A percentile compares a stretch with the other conserved stretches of the same genome.
Conservation (phyloP, 73 alveolate genomes). For the Symbiodinium natans region DNA sequence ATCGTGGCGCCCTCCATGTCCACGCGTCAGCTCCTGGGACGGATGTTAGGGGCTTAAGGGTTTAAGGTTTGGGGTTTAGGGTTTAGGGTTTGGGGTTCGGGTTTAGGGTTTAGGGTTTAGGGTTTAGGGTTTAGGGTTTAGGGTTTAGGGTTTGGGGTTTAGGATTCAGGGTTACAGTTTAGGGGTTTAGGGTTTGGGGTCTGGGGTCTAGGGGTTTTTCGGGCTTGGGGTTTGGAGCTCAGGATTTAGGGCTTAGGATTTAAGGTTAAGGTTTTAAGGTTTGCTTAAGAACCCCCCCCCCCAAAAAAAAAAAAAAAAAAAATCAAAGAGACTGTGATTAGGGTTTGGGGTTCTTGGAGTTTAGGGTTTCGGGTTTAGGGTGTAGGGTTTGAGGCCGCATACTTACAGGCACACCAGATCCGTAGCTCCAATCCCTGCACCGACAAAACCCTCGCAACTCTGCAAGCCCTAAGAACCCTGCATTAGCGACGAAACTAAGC, state of each 20-base stretch:
- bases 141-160: neutral
- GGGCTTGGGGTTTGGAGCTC: neutral
- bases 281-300: too few relatives aligned
- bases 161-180: too few relatives aligned
- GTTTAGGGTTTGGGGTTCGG: neutral
- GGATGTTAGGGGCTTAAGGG: neutral
- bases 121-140: neutral
- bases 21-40: neutral
- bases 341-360: too few relatives aligned
- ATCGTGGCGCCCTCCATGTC: conserved; percentile 42
- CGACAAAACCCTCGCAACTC: too few relatives aligned
- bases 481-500: too few relatives aligned
- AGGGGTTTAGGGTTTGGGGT: neutral
- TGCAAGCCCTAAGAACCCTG: too few relatives aligned
- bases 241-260: neutral
- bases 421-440: too few relatives aligned
- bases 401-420: too few relatives aligned
- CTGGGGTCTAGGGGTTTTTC: neutral
- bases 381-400: neutral
- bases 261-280: too few relatives aligned
- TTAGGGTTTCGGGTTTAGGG: neutral
- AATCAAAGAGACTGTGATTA: too few relatives aligned
- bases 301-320: too few relatives aligned
- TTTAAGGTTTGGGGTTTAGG: neutral
- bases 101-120: neutral